Evolutionary conservation across 1,284 basidiomycete species (phyloP), one percentile per base, ranked within the genome.

Genomic region (Puccinia novopanici): DNA sequence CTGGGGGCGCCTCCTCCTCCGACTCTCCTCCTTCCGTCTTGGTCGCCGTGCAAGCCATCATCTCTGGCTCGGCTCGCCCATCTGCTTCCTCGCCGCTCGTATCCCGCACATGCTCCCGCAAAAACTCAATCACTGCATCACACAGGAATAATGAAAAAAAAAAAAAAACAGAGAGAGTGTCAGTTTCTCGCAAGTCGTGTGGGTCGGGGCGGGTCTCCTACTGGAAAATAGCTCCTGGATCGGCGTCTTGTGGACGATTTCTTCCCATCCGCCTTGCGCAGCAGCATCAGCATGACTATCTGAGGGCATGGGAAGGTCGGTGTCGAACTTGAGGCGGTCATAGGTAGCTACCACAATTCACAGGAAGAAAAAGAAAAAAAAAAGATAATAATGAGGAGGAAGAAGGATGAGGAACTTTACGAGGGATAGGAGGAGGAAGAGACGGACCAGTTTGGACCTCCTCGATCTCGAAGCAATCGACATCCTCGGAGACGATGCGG

Each of bases 391-490:
- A 30, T 4, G 4, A 34, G 1, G 34, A 34, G 34, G 34, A 34
- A 34, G 34, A 34, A 34, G 34, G 34, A 34, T 34, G 34, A 57
- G 55, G 55, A 13, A 17, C 2, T 48, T 17, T 45, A 52, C 6
- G n/a, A 24, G n/a, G 30, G 40, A 27, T 52, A 27, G 9, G 27
- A 34, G 12, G 65, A 24, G 3, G 30, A 22, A 27, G 0, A 10
- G 30, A 55, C 52, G 15, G 40, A 72, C 70, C 70, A 30, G 50
- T 72, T 15, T 72, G 50, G 13, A 72, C 70, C 34, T 72, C 70
- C 22, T 72, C 70, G 30, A 72, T 72, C 34, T 72, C 70, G 30
- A 72, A 72, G 30, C 70, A 72, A 19, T 72, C 70, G 15, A 72
- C 27, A 12, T 72, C 27, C 34, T 72, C 70, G 24, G 55, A n/a